Percentiles rank a stretch among this genome's conserved stretches.
These are phyloP conservation scores for Durotheca rogersii DNA, from an alignment of 495 filamentous ascomycete species.

Conservation along the genomic window DNA sequence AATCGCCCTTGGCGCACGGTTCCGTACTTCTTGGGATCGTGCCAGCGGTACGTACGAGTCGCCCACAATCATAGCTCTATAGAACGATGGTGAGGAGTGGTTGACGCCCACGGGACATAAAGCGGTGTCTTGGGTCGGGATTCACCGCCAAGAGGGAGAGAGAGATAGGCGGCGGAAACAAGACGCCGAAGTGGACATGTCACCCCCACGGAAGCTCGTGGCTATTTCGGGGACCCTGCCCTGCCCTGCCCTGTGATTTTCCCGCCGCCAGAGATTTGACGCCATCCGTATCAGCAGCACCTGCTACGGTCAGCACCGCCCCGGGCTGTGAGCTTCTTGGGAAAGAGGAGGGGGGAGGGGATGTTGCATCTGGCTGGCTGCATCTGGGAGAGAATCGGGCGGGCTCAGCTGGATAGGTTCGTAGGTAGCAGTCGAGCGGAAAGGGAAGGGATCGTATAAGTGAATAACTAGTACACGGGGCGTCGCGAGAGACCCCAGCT, in stretches of 20 bases:
- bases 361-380: conserved; percentile 12
- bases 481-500: conserved; percentile 13
- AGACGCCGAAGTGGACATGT: conserved; percentile 21
- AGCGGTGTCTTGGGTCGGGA: conserved; percentile 24
- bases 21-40: conserved; percentile 26
- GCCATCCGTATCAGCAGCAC: not conserved
- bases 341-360: too few species aligned
- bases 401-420: conserved; percentile 25
- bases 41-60: conserved; percentile 29
- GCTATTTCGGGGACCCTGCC: conserved; percentile 18
- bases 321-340: conserved; percentile 9
- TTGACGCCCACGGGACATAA: conserved; percentile 16
- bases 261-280: conserved; percentile 1
- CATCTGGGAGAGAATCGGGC: conserved; percentile 12
- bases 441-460: conserved; percentile 14
- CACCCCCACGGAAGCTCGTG: conserved; percentile 26
- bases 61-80: conserved; percentile 18
- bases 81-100: conserved; percentile 24
- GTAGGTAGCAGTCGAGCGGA: too few species aligned
- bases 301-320: conserved; percentile 21
- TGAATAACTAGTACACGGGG: conserved; percentile 6
- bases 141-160: conserved; percentile 19
- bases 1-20: conserved; percentile 28
- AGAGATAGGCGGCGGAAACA: conserved; percentile 1
- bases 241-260: conserved; percentile 12